phyloP scores from a whole-genome alignment of 2,329 filamentous ascomycete species.

The Leptographium radiaticola region DNA sequence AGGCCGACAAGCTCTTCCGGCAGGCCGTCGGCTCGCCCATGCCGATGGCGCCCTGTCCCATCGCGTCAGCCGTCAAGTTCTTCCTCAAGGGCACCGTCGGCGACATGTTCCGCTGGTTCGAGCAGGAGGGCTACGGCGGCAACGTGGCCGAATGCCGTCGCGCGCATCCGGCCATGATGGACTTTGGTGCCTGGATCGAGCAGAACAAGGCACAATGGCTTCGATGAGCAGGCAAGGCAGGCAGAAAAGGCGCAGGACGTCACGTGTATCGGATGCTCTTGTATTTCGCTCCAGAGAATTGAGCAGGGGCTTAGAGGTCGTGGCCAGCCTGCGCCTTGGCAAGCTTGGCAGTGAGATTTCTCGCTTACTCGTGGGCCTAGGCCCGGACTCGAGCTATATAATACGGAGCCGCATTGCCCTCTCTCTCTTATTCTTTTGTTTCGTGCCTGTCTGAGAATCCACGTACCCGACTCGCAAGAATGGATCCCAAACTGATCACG shows the following conservation, averaged over 20 bases:
- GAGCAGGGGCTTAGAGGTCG: background rate
- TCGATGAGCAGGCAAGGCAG: background rate
- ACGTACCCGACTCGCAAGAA: background rate
- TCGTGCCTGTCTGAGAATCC: background rate
- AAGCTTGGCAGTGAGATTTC: background rate
- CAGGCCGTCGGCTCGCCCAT: conserved; percentile 9
- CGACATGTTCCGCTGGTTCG: conserved; percentile 25
- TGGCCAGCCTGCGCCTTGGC: background rate
- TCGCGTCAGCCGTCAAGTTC: conserved; percentile 11
- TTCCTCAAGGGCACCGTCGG: conserved; percentile 13
- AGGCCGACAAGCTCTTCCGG: conserved; percentile 19
- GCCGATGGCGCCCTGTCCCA: conserved; percentile 8
- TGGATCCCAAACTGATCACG: background rate
- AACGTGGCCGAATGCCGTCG: conserved; percentile 20
- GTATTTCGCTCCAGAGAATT: background rate
- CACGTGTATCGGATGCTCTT: background rate
- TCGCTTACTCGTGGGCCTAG: background rate
- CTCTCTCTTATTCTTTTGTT: background rate
- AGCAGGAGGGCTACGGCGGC: conserved; percentile 24
- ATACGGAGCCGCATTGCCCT: background rate
- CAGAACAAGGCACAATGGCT: conserved; percentile 9
- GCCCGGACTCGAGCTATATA: background rate
- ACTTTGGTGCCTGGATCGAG: conserved; percentile 21
- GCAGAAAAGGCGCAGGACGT: background rate
- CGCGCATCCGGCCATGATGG: conserved; percentile 18